Evolutionary conservation across 345 rosid genomes (phyloP).

Genomic region (Limnanthes douglasii): DNA sequence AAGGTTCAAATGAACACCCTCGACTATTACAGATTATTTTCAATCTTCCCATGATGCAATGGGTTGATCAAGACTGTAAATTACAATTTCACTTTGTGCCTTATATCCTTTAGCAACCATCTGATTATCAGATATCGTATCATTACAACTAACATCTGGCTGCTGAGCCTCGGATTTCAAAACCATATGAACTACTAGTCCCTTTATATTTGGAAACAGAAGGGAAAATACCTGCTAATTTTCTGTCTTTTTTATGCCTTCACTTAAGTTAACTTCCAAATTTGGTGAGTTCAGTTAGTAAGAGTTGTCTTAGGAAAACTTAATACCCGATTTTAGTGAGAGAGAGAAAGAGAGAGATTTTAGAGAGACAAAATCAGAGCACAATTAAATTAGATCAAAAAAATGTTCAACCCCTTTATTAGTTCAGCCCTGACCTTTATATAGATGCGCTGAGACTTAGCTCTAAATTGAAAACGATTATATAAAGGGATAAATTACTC

Average conservation of each 20-base stretch:
- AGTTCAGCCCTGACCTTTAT: too few species aligned
- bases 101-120: conserved; percentile 78
- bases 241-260: conserved; percentile 42
- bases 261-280: conserved; percentile 76
- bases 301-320: too few species aligned
- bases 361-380: too few species aligned
- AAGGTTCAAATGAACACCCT: conserved; percentile 80
- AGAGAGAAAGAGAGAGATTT: too few species aligned
- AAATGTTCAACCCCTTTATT: conserved; percentile 92
- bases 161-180: conserved; percentile 21
- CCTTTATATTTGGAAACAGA: conserved; percentile 27
- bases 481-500: too few species aligned
- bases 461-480: too few species aligned
- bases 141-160: conserved; percentile 15
- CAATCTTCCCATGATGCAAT: conserved; percentile 77
- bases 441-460: too few species aligned
- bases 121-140: conserved; percentile 37
- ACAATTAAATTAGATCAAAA: too few species aligned
- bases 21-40: conserved; percentile 69
- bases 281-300: too few species aligned
- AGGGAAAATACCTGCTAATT: conserved; percentile 25
- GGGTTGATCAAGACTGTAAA: conserved; percentile 69
- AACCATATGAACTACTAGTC: conserved; percentile 14
- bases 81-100: conserved; percentile 90
- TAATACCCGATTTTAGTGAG: too few species aligned